phyloP scores from a whole-genome alignment of 192 early-diverging fungal genomes.

The Thamnidium elegans region DNA sequence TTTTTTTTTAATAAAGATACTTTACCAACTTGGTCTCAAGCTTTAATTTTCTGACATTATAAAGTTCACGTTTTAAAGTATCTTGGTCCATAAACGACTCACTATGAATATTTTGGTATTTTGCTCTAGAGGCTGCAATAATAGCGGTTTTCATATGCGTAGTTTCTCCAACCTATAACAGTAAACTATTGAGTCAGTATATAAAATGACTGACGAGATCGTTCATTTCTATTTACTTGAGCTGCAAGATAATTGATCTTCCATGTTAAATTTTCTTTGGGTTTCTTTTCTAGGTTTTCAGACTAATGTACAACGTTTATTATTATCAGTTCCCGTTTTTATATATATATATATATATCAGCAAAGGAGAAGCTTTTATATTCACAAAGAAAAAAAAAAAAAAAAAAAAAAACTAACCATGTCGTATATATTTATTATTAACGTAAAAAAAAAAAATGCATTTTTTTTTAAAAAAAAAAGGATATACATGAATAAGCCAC shows the following conservation, averaged over 20 bases:
- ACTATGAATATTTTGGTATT: slow-evolving; percentile 11
- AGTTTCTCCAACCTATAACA: slow-evolving; percentile 16
- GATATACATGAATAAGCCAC: too few relatives aligned
- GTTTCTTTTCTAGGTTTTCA: slow-evolving; percentile 1
- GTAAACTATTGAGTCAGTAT: background rate
- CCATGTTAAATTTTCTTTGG: slow-evolving; percentile 40
- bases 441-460: background rate
- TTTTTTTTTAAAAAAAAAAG: background rate
- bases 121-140: slow-evolving; percentile 4
- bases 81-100: slow-evolving; percentile 1
- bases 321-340: too few relatives aligned
- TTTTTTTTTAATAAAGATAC: background rate
- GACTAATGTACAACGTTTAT: background rate
- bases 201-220: background rate
- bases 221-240: slow-evolving; percentile 22
- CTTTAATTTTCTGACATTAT: slow-evolving; percentile 20
- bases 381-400: background rate
- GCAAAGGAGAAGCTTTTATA: background rate
- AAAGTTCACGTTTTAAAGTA: slow-evolving; percentile 9
- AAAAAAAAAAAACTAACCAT: background rate
- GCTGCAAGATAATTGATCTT: slow-evolving; percentile 42
- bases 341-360: too few relatives aligned
- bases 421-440: background rate
- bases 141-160: slow-evolving; percentile 14
- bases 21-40: slow-evolving; percentile 34